A percentile compares a stretch with the other conserved stretches of the same genome.
Conservation (phyloP, 768 basidiomycete genomes). For the Leucogyrophana mollusca region DNA sequence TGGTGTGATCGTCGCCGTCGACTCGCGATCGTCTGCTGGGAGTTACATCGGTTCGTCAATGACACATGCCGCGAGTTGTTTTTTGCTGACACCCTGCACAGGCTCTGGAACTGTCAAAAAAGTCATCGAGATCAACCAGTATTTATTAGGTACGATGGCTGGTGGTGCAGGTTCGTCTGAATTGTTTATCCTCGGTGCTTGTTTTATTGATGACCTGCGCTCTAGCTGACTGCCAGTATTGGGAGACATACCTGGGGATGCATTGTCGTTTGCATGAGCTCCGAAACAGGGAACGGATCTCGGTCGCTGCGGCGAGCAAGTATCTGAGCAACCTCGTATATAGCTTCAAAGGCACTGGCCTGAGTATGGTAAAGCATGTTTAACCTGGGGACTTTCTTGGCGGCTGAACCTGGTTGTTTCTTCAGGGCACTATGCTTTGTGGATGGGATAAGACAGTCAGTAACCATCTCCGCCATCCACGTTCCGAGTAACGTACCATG, state of each 20-base stretch:
- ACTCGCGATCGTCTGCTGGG: conserved; percentile 65
- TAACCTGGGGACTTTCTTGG: background rate
- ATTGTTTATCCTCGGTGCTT: background rate
- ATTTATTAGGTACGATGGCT: conserved; percentile 69
- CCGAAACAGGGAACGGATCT: conserved; percentile 61
- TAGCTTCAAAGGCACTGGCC: conserved; percentile 68
- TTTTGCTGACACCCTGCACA: conserved; percentile 14
- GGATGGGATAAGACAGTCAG: conserved; percentile 67
- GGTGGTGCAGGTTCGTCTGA: conserved; percentile 57
- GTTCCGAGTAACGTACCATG: background rate
- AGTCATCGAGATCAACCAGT: conserved; percentile 72
- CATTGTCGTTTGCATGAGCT: conserved; percentile 66
- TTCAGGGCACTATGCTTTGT: conserved; percentile 73
- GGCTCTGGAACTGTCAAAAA: conserved; percentile 69
- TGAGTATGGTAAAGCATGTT: conserved; percentile 54
- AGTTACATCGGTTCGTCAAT: conserved; percentile 55
- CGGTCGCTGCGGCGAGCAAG: conserved; percentile 67
- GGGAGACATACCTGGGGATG: conserved; percentile 72
- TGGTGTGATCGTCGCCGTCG: conserved; percentile 66
- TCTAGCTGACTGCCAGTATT: conserved; percentile 53
- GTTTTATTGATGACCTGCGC: background rate
- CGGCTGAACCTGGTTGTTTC: background rate
- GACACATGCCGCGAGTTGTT: background rate
- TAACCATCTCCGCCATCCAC: background rate
- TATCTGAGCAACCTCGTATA: conserved; percentile 68